Percentiles rank a stretch among this genome's conserved stretches.
Evolutionary conservation across 768 basidiomycete genomes (phyloP).

Genomic region (Hygrocybe coccinea): DNA sequence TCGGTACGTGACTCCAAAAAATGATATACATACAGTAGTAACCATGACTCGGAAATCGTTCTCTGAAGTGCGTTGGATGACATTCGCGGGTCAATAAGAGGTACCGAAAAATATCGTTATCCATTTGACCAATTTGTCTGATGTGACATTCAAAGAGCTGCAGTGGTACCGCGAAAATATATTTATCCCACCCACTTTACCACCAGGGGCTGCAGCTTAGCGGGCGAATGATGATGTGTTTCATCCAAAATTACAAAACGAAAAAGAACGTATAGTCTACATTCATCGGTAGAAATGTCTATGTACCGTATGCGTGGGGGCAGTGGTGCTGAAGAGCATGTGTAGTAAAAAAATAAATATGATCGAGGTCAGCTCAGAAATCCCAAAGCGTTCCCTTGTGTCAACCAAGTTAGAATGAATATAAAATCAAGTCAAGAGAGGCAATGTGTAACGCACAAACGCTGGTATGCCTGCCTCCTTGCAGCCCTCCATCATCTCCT

Average conservation of each 20-base stretch:
- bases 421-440: background rate
- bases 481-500: conserved; percentile 75
- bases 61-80: conserved; percentile 71
- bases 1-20: too few species aligned
- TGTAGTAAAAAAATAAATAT: background rate
- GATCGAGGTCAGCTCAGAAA: conserved; percentile 38
- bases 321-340: background rate
- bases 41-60: background rate
- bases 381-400: conserved; percentile 66
- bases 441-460: background rate
- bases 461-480: conserved; percentile 63
- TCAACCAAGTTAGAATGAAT: background rate
- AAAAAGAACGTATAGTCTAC: too few species aligned
- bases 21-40: conserved; percentile 1
- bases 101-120: background rate
- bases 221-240: too few species aligned
- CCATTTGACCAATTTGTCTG: conserved; percentile 4
- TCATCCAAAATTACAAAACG: too few species aligned
- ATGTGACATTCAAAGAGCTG: conserved; percentile 50
- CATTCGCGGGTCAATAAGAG: conserved; percentile 54
- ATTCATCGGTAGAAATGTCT: too few species aligned
- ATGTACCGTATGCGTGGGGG: too few species aligned
- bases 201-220: background rate
- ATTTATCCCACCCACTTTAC: conserved; percentile 43
- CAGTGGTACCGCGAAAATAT: conserved; percentile 74